These are phyloP conservation scores for Colletotrichum neosansevieriae DNA, from an alignment of 2,329 filamentous ascomycete genomes.

Conservation along the genomic window DNA sequence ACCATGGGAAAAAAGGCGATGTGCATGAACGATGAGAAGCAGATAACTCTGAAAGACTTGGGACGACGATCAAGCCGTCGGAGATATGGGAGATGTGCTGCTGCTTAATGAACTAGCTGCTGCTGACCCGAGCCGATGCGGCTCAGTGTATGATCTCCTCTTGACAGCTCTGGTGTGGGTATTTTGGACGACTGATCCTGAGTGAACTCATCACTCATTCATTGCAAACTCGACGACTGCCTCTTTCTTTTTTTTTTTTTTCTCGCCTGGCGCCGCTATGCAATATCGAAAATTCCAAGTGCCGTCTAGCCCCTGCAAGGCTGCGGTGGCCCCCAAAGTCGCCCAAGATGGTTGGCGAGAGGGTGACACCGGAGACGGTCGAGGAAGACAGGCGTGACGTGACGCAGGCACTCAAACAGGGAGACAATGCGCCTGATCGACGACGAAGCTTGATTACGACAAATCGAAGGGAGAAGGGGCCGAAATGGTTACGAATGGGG, in stretches of 20 bases:
- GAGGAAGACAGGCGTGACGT: slow-evolving; percentile 17
- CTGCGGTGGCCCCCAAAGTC: slow-evolving; percentile 21
- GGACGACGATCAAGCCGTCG: slow-evolving; percentile 29
- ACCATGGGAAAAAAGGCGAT: slow-evolving; percentile 34
- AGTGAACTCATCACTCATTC: not conserved
- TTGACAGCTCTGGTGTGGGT: slow-evolving; percentile 9
- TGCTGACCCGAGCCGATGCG: slow-evolving; percentile 13
- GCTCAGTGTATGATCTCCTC: slow-evolving; percentile 14
- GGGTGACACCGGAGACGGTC: slow-evolving; percentile 25
- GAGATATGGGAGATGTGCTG: slow-evolving; percentile 8
- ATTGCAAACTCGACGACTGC: not conserved
- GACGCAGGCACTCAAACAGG: slow-evolving; percentile 23
- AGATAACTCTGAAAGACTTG: not conserved
- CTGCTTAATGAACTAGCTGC: not conserved
- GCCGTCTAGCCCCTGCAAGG: slow-evolving; percentile 13
- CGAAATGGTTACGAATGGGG: slow-evolving; percentile 24
- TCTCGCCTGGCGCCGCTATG: slow-evolving; percentile 1
- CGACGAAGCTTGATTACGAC: slow-evolving; percentile 32
- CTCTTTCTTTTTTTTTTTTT: not conserved
- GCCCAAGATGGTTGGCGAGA: slow-evolving; percentile 14
- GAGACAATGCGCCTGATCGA: slow-evolving; percentile 31
- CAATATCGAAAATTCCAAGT: no score
- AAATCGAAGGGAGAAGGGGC: slow-evolving; percentile 16
- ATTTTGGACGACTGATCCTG: slow-evolving; percentile 6
- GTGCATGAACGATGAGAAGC: slow-evolving; percentile 28